Base-by-base conservation (phyloP, 2,329 filamentous ascomycete genomes). In the Rugonectria rugulosa region DNA sequence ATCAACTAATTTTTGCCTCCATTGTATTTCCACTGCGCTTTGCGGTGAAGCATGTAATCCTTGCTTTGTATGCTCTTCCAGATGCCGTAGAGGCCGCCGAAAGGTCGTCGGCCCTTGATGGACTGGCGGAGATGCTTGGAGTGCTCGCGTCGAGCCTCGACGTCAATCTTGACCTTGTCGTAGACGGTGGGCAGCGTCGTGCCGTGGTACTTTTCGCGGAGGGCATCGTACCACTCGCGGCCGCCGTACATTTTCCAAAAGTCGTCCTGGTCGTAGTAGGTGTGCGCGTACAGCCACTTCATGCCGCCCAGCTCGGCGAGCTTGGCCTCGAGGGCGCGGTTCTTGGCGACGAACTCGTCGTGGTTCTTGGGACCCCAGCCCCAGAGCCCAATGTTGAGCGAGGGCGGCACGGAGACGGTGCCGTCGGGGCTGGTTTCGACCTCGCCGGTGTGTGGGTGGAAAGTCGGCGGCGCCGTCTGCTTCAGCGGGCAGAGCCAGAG, bases 251-350 rank as follows among this genome's bases (percentile, higher is more conserved):
- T 77, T 27, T 75, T 66, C 87, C 87, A 90, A 73, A 90, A 92
- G 68, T 90, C 85, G 0, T 81, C 75, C 68, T 89, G 83, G n/a
- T 83, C 81, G 72, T 95, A 95, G 75, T 92, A 96, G 0, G 90
- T 89, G 67, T 94, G 89, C 3, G 91, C 91, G 72, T 96, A 96
- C 11, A 96, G 78, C 89, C 91, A 95, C 77, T 96, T 96, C 77
- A 89, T 85, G 3, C 91, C 92, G 41, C 87, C 87, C 1, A 95
- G 81, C 61, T 85, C 80, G 42, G 78, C 77, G 4, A 93, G 82
- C 68, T 89, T 88, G 17, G 77, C 75, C 75, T 96, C 92, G 17
- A 96, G 79, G 37, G 80, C 80, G 26, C 88, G 83, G 73, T 96
- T 96, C 63, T 85, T 84, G 32, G 74, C 70, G 2, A 93, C 79